phyloP scores from a whole-genome alignment of 257 asterid species.

The Dorcoceras hygrometricum region DNA sequence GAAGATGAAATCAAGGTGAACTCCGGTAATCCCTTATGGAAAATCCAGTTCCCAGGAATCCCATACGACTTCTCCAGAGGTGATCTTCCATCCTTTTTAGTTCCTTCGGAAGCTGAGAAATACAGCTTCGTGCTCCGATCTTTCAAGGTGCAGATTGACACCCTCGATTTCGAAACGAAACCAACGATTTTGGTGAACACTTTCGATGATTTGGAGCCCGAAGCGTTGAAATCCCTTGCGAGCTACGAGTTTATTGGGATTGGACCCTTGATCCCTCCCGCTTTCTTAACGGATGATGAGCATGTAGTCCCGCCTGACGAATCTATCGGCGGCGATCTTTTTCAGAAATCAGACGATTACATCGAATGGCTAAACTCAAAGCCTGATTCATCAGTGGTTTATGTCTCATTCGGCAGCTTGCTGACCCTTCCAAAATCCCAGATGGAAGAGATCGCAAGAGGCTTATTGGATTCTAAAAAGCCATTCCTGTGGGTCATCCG shows the following conservation, averaged over 20 bases:
- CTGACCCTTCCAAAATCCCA: conserved; percentile 25
- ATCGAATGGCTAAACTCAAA: conserved; percentile 42
- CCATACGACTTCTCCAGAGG: conserved; percentile 30
- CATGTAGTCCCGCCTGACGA: conserved; percentile 26
- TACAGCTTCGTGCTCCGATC: conserved; percentile 13
- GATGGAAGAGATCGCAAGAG: conserved; percentile 53
- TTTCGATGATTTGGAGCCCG: conserved; percentile 39
- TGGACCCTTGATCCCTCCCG: conserved; percentile 58
- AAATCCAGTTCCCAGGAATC: conserved; percentile 45
- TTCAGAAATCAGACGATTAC: conserved; percentile 33
- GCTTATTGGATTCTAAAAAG: conserved; percentile 26
- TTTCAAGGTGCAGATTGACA: conserved; percentile 45
- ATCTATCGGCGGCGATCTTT: conserved; percentile 38
- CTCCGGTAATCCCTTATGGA: not conserved
- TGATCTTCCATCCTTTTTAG: conserved; percentile 56
- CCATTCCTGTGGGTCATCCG: conserved; percentile 69
- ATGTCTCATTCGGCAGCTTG: conserved; percentile 64
- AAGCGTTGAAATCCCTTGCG: conserved; percentile 32
- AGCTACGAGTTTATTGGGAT: conserved; percentile 33
- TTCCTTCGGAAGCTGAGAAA: conserved; percentile 21
- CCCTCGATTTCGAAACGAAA: conserved; percentile 27
- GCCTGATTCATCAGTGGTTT: conserved; percentile 39
- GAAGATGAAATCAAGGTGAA: conserved; percentile 24
- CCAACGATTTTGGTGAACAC: conserved; percentile 52
- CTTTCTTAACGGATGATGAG: conserved; percentile 27